Conservation (phyloP, 108 stramenopile genomes). For the Cyclostephanos invisitatus region DNA sequence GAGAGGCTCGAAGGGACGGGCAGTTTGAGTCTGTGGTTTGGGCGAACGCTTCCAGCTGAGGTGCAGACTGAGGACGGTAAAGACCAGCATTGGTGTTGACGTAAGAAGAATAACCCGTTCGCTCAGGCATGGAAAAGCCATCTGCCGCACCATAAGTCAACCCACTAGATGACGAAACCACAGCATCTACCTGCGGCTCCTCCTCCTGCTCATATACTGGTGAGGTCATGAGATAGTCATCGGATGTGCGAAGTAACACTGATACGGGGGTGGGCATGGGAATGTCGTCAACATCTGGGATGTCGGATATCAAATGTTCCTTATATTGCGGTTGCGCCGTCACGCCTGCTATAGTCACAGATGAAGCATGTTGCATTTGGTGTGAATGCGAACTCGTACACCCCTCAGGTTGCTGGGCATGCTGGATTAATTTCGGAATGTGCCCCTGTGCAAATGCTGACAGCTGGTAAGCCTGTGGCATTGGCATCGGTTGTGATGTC, state of each 20-base stretch:
- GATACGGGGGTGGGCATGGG: slow-evolving; percentile 55
- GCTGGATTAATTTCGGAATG: not conserved
- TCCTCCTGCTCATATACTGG: not conserved
- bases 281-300: slow-evolving; percentile 34
- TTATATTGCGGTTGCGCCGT: slow-evolving; percentile 11
- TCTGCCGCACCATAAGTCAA: not conserved
- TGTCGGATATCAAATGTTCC: not conserved
- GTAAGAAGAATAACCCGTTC: not conserved
- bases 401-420: not conserved
- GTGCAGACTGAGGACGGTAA: not conserved
- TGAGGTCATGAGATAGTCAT: slow-evolving; percentile 33
- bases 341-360: not conserved
- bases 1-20: not conserved
- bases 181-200: not conserved
- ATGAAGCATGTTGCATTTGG: not conserved
- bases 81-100: not conserved
- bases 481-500: not conserved
- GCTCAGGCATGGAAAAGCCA: not conserved
- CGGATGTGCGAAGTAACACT: slow-evolving; percentile 43
- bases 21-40: not conserved
- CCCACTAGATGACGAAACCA: not conserved
- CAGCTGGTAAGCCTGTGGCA: not conserved
- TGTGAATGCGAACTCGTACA: not conserved
- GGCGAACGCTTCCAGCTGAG: not conserved
- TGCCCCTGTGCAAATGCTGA: not conserved